phyloP scores from a whole-genome alignment of 805 yeast species.

The Spathaspora boniae region DNA sequence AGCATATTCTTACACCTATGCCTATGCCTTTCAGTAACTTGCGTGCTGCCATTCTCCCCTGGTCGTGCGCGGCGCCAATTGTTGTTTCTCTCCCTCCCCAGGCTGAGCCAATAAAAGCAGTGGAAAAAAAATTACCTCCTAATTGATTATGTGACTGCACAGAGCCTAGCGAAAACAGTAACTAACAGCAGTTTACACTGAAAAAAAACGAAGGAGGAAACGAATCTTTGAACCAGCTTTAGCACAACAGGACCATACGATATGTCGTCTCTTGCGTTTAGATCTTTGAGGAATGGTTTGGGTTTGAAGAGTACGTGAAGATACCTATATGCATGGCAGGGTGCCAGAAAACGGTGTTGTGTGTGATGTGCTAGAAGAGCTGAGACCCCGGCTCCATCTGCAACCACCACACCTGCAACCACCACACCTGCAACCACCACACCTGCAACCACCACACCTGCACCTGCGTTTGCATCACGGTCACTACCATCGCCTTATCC shows the following conservation, averaged over 20 bases:
- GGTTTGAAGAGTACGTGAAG: conserved; percentile 41
- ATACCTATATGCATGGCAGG: not conserved
- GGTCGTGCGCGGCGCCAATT: conserved; percentile 1
- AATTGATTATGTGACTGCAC: conserved; percentile 2
- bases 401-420: too few species aligned
- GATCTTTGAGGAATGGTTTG: conserved; percentile 42
- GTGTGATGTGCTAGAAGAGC: not conserved
- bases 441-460: too few species aligned
- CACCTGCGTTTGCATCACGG: too few species aligned
- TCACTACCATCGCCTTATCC: too few species aligned
- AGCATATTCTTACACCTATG: too few species aligned
- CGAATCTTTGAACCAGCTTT: not conserved
- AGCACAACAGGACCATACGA: conserved; percentile 7
- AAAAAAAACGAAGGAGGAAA: conserved; percentile 7
- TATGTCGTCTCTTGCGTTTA: conserved; percentile 42
- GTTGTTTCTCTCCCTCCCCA: too few species aligned
- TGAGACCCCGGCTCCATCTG: too few species aligned
- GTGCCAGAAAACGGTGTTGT: not conserved
- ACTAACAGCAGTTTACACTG: not conserved
- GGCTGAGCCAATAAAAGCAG: conserved; percentile 11
- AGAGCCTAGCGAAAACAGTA: not conserved
- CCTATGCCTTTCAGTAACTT: too few species aligned
- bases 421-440: too few species aligned
- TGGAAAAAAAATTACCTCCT: conserved; percentile 10
- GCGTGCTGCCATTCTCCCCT: too few species aligned